Base-by-base conservation (phyloP, 2,329 filamentous ascomycete genomes). In the Penicillium sp. region DNA sequence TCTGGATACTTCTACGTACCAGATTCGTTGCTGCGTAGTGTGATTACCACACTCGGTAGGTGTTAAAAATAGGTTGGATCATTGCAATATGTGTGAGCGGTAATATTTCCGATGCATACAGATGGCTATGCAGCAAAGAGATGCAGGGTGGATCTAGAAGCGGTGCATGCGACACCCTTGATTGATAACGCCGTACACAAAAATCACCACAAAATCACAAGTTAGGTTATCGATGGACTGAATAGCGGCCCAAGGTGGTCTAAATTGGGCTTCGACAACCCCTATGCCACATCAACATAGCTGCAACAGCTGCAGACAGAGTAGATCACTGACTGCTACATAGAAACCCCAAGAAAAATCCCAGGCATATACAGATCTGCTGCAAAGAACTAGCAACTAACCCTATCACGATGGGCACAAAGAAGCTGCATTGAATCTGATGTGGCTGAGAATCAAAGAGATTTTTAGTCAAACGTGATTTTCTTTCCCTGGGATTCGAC, bases 401-500 rank as follows among this genome's bases (percentile, higher is more conserved):
- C 27, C 20, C 20, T 37, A 24, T 37, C 4, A 24, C 20, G 24
- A 24, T 20, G 11, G 18, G 31, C 31, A 34, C 14, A 8, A 34
- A 8, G 31, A 16, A 34, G 31, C 31, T 16, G 31, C 16, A 3
- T 34, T 34, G 10, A 4, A 5, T 34, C 18, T 18, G 31, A 18
- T 34, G 31, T 20, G 31, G 31, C 14, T 14, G 31, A 18, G 11
- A 10, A 34, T 34, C 3, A 4, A 8, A 34, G 16, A 34, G 4
- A 8, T 6, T 20, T 37, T 62, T 53, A 86, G 61, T 90, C 87
- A 70, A 95, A 94, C 0, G 82, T 87, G 47, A 81, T 81, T 75
- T 93, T 95, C 70, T 84, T 89, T 46, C 90, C 90, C 54, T 84
- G 78, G 6, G 79, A 77, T 68, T 86, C 82, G 18, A 93, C 86